phyloP scores from a whole-genome alignment of 768 basidiomycete genomes.

The Paxillus rubicundulus region DNA sequence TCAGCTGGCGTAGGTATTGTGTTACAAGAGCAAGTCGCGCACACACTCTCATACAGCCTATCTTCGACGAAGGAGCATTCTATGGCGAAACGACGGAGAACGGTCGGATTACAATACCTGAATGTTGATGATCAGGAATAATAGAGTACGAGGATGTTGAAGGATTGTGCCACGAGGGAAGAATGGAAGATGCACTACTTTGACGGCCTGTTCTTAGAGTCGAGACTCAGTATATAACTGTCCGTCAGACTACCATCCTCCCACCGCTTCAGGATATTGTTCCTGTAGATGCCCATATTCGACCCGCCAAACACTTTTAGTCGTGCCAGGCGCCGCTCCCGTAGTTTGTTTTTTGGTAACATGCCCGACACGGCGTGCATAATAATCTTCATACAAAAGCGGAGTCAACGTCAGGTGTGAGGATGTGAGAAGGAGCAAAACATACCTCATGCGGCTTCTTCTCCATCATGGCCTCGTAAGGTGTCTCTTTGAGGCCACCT shows the following conservation, averaged over 20 bases:
- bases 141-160: constrained; percentile 8
- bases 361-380: constrained; percentile 95
- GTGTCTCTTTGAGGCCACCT: constrained; percentile 89
- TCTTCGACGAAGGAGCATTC: background rate
- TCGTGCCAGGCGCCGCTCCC: constrained; percentile 83
- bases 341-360: constrained; percentile 96
- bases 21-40: constrained; percentile 61
- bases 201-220: constrained; percentile 17
- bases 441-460: constrained; percentile 87
- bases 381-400: constrained; percentile 64
- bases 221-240: constrained; percentile 29
- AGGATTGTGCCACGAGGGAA: background rate
- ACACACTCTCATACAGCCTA: constrained; percentile 15
- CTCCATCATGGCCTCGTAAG: constrained; percentile 80
- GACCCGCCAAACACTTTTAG: constrained; percentile 84
- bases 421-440: constrained; percentile 5
- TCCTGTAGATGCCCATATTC: constrained; percentile 72
- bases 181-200: constrained; percentile 6
- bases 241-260: constrained; percentile 71
- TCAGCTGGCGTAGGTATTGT: constrained; percentile 50
- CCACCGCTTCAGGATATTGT: constrained; percentile 80
- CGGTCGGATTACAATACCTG: background rate
- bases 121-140: background rate
- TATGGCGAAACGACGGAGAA: constrained; percentile 11
- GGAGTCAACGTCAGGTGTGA: background rate